Evolutionary conservation across 352 stramenopile species (phyloP).

Genomic region (Pythium pyrilobum): DNA sequence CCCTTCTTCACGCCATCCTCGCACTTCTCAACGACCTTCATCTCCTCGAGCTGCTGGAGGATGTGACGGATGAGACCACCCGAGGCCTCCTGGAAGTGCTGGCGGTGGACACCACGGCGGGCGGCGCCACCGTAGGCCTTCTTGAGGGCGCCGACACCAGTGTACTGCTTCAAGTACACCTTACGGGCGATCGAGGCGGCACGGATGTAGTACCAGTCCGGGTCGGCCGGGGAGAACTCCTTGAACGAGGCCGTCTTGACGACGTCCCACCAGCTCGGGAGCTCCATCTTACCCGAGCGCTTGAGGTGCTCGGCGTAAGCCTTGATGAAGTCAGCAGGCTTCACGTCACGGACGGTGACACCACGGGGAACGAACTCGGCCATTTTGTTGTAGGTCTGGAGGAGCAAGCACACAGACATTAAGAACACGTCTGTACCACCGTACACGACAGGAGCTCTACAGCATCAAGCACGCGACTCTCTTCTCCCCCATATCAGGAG

Average conservation of each 20-base stretch:
- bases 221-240: conserved; percentile 96
- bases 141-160: conserved; percentile 95
- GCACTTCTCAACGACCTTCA: conserved; percentile 98
- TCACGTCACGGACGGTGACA: conserved; percentile 97
- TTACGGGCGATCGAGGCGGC: conserved; percentile 97
- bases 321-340: conserved; percentile 96
- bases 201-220: conserved; percentile 99
- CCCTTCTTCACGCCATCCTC: conserved; percentile 89
- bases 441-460: conserved; percentile 38
- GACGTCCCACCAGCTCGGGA: conserved; percentile 96
- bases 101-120: conserved; percentile 89
- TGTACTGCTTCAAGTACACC: conserved; percentile 97
- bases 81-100: conserved; percentile 96
- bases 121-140: conserved; percentile 97
- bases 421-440: conserved; percentile 92
- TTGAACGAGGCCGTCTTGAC: conserved; percentile 98
- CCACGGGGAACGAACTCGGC: conserved; percentile 81
- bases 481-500: background rate
- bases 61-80: conserved; percentile 97
- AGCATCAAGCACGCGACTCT: conserved; percentile 3
- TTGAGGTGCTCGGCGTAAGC: conserved; percentile 99
- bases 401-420: conserved; percentile 44
- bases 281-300: conserved; percentile 98
- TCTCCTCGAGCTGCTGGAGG: conserved; percentile 96
- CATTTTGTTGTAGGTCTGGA: conserved; percentile 61